Evolutionary conservation across 2,329 filamentous ascomycete genomes (phyloP).

Genomic region (Grosmannia huntii): DNA sequence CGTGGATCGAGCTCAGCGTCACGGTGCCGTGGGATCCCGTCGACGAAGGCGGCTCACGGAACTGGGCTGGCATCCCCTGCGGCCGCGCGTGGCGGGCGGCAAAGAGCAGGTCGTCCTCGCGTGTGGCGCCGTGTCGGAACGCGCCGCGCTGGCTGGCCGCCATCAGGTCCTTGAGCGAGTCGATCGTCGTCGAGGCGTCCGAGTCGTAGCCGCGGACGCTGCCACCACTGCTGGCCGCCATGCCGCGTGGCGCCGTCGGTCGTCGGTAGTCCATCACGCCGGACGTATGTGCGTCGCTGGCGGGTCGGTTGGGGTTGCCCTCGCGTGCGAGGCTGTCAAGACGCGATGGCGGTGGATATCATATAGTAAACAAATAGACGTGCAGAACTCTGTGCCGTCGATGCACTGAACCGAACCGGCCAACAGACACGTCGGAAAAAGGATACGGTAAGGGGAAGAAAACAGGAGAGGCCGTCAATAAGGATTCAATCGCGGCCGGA

Average conservation of each 20-base stretch:
- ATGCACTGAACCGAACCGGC: too few species aligned
- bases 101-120: slow-evolving; percentile 8
- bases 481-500: neutral
- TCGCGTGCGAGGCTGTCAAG: neutral
- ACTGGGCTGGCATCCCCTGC: slow-evolving; percentile 9
- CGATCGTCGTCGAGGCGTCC: slow-evolving; percentile 11
- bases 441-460: neutral
- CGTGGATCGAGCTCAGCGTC: slow-evolving; percentile 10
- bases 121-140: slow-evolving; percentile 1
- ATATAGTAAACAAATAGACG: neutral
- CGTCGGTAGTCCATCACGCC: neutral
- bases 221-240: neutral
- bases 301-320: neutral
- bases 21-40: slow-evolving; percentile 14
- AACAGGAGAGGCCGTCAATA: neutral
- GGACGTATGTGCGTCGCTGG: neutral
- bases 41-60: slow-evolving; percentile 14
- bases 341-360: neutral
- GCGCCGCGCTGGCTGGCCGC: slow-evolving; percentile 3
- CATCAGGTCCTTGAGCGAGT: slow-evolving; percentile 13
- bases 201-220: slow-evolving; percentile 6
- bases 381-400: too few species aligned
- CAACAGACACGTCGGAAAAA: neutral
- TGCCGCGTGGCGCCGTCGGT: neutral
- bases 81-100: slow-evolving; percentile 10